These are phyloP conservation scores for Tephrocybe sp. DNA, from an alignment of 768 basidiomycete species.

Conservation along the genomic window DNA sequence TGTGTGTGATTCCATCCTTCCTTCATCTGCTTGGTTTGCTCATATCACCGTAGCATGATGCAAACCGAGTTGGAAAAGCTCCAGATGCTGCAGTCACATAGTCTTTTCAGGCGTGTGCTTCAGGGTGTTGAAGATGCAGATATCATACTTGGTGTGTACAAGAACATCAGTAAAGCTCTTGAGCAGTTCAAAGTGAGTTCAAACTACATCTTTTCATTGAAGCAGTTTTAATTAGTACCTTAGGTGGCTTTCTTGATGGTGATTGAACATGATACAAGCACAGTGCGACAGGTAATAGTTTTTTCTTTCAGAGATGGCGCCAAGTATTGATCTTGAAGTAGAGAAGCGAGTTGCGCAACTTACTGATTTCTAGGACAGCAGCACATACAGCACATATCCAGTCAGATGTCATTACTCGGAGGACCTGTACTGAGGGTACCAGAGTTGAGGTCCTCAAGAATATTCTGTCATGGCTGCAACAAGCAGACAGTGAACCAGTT, in stretches of 20 bases:
- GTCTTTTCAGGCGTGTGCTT: too few species aligned
- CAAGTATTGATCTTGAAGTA: background rate
- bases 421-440: background rate
- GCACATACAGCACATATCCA: too few species aligned
- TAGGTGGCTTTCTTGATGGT: too few species aligned
- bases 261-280: background rate
- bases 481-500: background rate
- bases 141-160: background rate
- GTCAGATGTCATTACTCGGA: too few species aligned
- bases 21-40: background rate
- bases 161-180: slow-evolving; percentile 1
- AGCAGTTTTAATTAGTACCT: background rate
- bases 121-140: too few species aligned
- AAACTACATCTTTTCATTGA: background rate
- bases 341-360: background rate
- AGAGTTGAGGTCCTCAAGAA: too few species aligned
- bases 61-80: too few species aligned
- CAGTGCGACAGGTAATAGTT: background rate
- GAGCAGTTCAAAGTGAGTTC: background rate
- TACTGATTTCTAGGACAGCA: too few species aligned
- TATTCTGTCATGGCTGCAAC: background rate
- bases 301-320: background rate
- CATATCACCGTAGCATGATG: background rate
- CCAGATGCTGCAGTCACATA: too few species aligned
- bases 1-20: too few species aligned